phyloP scores from a whole-genome alignment of 305 asterid genomes.

The Fraxinus sp. region DNA sequence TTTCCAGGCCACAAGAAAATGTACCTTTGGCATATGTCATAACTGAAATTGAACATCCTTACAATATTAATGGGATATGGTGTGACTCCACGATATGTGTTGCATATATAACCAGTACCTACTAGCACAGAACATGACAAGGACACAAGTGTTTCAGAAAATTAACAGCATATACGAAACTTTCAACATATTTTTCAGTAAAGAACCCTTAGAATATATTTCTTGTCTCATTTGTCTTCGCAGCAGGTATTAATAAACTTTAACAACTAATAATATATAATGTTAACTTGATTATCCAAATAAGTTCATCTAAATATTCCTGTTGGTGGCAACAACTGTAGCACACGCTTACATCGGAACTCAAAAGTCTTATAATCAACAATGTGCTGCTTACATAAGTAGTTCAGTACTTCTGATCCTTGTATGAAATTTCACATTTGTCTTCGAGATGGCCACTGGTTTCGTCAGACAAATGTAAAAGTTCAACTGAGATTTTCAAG shows the following conservation, averaged over 20 bases:
- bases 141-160: background rate
- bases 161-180: background rate
- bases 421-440: background rate
- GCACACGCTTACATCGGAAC: background rate
- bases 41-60: constrained; percentile 80
- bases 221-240: background rate
- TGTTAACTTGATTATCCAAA: background rate
- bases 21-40: constrained; percentile 75
- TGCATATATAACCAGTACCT: constrained; percentile 92
- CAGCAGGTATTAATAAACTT: background rate
- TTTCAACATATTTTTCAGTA: background rate
- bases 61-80: constrained; percentile 66
- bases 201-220: background rate
- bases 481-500: background rate
- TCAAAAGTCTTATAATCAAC: background rate
- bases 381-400: background rate
- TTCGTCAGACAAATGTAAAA: background rate
- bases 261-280: background rate
- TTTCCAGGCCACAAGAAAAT: constrained; percentile 11
- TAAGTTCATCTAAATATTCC: background rate
- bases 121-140: constrained; percentile 14
- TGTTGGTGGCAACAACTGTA: background rate
- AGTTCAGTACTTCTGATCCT: background rate
- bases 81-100: constrained; percentile 53
- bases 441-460: background rate